Conservation (phyloP, 805 yeast species). For the Nakazawaea siamensis region DNA sequence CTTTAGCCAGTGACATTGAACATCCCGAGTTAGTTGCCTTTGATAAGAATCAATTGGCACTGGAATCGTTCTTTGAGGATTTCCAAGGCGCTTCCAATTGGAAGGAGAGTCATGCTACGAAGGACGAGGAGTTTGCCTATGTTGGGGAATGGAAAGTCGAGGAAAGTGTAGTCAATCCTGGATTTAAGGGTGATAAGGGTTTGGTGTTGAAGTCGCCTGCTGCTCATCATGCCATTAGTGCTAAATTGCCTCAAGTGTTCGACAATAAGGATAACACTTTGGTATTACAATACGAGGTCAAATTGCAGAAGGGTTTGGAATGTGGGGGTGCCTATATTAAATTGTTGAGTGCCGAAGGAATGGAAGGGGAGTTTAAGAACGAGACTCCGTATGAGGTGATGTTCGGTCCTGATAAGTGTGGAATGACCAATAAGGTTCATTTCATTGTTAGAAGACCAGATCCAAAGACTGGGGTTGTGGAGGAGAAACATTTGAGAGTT, state of each 20-base stretch:
- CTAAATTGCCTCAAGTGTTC: conserved; percentile 46
- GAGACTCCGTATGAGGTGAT: conserved; percentile 74
- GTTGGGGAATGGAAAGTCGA: conserved; percentile 73
- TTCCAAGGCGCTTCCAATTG: conserved; percentile 42
- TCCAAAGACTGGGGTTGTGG: conserved; percentile 44
- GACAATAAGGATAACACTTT: conserved; percentile 55
- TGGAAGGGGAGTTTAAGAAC: conserved; percentile 25
- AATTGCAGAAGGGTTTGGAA: conserved; percentile 64
- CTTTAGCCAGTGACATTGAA: conserved; percentile 13
- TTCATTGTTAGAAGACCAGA: conserved; percentile 58
- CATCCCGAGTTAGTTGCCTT: conserved; percentile 30
- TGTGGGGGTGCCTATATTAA: conserved; percentile 93
- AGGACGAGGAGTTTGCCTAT: conserved; percentile 48
- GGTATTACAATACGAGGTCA: conserved; percentile 86
- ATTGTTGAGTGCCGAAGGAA: conserved; percentile 41
- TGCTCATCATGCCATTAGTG: conserved; percentile 76
- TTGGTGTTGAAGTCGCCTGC: conserved; percentile 70
- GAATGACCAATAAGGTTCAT: conserved; percentile 70
- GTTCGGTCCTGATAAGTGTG: conserved; percentile 96
- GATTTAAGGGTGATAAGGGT: conserved; percentile 60
- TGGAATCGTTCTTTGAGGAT: conserved; percentile 57
- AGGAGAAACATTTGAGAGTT: conserved; percentile 60
- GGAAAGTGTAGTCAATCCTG: conserved; percentile 50
- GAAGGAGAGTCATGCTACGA: conserved; percentile 51
- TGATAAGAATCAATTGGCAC: conserved; percentile 24